phyloP scores from a whole-genome alignment of 163 green algal genomes.

The Prototheca cutis region DNA sequence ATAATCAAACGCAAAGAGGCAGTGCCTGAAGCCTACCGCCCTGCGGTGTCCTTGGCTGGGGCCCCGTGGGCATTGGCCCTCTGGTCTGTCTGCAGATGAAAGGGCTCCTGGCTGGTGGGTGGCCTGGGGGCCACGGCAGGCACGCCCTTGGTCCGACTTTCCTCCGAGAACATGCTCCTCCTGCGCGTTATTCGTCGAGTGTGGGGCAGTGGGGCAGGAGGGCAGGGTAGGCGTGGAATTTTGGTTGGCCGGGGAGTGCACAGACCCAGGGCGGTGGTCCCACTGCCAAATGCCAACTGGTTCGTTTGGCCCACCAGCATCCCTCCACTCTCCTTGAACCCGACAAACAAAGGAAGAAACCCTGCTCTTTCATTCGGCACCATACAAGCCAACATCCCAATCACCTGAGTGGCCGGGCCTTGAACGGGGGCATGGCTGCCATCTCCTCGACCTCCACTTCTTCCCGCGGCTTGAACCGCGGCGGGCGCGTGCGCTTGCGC shows the following conservation, averaged over 20 bases:
- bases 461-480: slow-evolving; percentile 42
- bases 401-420: slow-evolving; percentile 43
- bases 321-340: no score
- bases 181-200: no score
- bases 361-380: neutral
- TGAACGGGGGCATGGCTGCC: slow-evolving; percentile 41
- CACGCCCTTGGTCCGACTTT: slow-evolving; percentile 13
- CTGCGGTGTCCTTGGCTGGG: no score
- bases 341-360: neutral
- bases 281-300: no score
- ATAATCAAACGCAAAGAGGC: no score
- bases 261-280: no score
- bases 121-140: slow-evolving; percentile 28
- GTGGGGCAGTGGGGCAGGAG: neutral
- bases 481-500: slow-evolving; percentile 25
- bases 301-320: no score
- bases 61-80: neutral
- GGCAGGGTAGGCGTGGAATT: neutral
- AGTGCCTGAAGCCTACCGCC: no score
- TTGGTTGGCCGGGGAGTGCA: no score
- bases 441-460: slow-evolving; percentile 48
- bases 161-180: neutral
- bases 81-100: slow-evolving; percentile 24
- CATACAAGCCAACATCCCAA: no score
- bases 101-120: slow-evolving; percentile 27